These are phyloP conservation scores for Acanthamoeba castellanii DNA, from an alignment of 208 protist species.

Conservation along the genomic window DNA sequence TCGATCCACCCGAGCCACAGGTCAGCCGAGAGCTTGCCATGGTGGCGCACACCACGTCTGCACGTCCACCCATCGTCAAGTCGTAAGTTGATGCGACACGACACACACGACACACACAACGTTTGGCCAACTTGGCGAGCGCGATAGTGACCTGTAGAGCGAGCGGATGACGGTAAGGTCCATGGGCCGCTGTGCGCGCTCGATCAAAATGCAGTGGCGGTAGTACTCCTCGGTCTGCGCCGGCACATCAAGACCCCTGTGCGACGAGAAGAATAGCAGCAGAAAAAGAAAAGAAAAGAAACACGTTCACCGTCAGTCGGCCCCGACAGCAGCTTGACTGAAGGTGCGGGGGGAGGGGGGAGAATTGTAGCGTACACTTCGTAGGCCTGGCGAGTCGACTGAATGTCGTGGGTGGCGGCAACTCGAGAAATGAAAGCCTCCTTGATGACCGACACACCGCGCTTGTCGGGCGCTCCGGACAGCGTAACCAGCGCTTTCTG, in stretches of 20 bases:
- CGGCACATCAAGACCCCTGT: not conserved
- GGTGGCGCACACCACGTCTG: not conserved
- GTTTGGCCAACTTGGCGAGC: too few species aligned
- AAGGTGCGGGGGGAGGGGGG: not conserved
- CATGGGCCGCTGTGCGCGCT: not conserved
- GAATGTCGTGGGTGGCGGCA: not conserved
- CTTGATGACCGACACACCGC: not conserved
- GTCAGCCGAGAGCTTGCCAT: not conserved
- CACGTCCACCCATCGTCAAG: not conserved
- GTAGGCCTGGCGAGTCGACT: conserved; percentile 25
- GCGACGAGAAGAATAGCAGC: not conserved
- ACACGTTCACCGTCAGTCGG: not conserved
- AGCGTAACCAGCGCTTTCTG: conserved; percentile 27
- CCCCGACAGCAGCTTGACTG: not conserved
- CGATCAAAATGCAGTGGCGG: conserved; percentile 21
- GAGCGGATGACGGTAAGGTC: not conserved
- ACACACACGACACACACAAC: not conserved
- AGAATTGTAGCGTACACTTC: not conserved
- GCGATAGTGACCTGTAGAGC: not conserved
- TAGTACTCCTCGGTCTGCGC: not conserved
- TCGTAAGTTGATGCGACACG: not conserved
- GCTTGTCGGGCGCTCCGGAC: not conserved
- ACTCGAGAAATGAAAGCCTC: not conserved
- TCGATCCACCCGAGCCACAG: conserved; percentile 57
- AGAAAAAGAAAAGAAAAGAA: not conserved